These are phyloP conservation scores for Marasmius tenuissimus DNA, from an alignment of 1,284 basidiomycete genomes.

Conservation along the genomic window DNA sequence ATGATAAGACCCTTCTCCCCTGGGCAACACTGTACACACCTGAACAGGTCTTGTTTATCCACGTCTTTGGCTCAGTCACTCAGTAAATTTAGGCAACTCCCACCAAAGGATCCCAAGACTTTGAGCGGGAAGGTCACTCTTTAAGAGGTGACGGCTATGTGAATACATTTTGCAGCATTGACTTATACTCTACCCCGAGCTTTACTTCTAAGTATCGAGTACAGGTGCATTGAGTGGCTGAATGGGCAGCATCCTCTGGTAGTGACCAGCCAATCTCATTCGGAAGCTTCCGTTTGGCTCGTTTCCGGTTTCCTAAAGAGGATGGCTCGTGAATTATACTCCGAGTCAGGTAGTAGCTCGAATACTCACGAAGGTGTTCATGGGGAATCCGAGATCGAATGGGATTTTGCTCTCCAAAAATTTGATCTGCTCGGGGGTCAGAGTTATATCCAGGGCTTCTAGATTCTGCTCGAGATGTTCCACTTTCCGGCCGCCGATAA, in stretches of 20 bases:
- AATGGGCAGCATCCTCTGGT: background rate
- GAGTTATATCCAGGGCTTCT: conserved; percentile 1
- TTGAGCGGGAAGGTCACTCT: too few relatives aligned
- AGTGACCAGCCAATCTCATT: background rate
- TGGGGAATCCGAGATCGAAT: background rate
- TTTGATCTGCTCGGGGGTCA: background rate
- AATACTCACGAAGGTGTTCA: background rate
- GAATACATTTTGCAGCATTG: too few relatives aligned
- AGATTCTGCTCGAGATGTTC: background rate
- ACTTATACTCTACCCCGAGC: too few relatives aligned
- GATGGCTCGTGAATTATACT: too few relatives aligned
- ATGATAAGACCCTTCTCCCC: too few relatives aligned
- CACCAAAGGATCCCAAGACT: too few relatives aligned
- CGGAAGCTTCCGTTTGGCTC: background rate
- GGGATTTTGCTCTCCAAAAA: background rate
- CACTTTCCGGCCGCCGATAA: conserved; percentile 1
- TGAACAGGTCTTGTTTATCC: too few relatives aligned
- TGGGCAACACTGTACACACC: too few relatives aligned
- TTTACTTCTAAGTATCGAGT: background rate
- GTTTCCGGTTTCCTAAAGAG: background rate
- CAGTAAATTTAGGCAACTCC: too few relatives aligned
- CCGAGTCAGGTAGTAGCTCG: too few relatives aligned
- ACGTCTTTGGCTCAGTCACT: too few relatives aligned
- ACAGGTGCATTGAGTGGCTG: background rate
- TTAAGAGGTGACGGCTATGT: too few relatives aligned